Evolutionary conservation across 1,284 basidiomycete genomes (phyloP).

Genomic region (Pterulicium gracile): DNA sequence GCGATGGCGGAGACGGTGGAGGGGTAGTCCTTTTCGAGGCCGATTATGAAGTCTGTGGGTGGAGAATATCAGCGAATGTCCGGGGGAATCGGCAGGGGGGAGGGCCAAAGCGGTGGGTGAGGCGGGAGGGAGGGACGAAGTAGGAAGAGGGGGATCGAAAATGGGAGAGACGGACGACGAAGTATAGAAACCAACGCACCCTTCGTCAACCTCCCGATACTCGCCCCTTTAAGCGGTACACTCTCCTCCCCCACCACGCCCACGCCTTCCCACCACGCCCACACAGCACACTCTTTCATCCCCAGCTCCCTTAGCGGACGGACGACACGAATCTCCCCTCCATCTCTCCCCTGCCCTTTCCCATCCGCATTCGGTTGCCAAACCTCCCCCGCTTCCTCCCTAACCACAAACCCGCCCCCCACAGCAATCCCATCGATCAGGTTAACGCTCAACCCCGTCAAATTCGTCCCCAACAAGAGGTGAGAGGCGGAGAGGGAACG

Average conservation of each 20-base stretch:
- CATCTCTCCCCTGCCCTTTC: neutral
- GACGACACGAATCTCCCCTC: constrained; percentile 37
- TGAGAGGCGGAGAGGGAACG: constrained; percentile 53
- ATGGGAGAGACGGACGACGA: constrained; percentile 4
- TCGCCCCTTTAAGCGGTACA: constrained; percentile 39
- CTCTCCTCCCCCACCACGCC: constrained; percentile 40
- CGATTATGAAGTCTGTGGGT: constrained; percentile 84
- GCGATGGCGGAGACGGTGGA: constrained; percentile 85
- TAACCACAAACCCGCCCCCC: constrained; percentile 72
- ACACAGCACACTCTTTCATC: constrained; percentile 74
- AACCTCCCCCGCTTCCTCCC: constrained; percentile 61
- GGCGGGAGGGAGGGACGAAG: no score
- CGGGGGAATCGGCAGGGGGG: no score
- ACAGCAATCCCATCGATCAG: constrained; percentile 69
- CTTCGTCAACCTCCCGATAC: constrained; percentile 64
- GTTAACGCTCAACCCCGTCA: constrained; percentile 72
- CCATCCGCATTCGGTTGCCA: constrained; percentile 29
- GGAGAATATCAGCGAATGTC: no score
- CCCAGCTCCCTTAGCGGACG: constrained; percentile 70
- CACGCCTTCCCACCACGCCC: constrained; percentile 62
- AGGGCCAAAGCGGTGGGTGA: no score
- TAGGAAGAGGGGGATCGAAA: constrained; percentile 1
- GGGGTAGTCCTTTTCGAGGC: constrained; percentile 75
- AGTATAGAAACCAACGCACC: constrained; percentile 27
- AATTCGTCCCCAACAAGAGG: constrained; percentile 70